Evolutionary conservation across 768 basidiomycete genomes (phyloP), one percentile per base, ranked within the genome.

Genomic region (Termitomyces sp.): DNA sequence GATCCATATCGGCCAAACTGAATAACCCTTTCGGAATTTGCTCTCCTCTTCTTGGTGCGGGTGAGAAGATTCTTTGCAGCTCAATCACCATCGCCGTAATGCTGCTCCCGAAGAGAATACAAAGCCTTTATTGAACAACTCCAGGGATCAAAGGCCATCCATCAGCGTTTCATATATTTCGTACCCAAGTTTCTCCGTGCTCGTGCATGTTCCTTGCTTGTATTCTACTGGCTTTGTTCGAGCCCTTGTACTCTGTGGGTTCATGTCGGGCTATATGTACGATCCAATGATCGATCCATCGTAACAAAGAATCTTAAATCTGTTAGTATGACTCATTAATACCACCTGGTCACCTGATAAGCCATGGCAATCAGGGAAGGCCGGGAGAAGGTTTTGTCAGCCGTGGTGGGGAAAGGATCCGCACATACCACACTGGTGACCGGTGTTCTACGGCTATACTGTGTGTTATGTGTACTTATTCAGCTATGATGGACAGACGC

Each of bases 291-390:
- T 11, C 29, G 31, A 17, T 9, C 12, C 16, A n/a, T 6, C 29
- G 29, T 29, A 29, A 21, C 19, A 23, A 16, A 16, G 43, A 44
- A 44, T 25, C 42, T 16, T 10, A 6, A 14, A 17, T 29, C 10
- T 8, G 23, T n/a, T n/a, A n/a, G n/a, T n/a, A 29, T 29, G 29
- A 7, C 29, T 4, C 29, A 29, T 29, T n/a, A n/a, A 7, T 29
- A 29, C 4, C 21, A 10, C 42, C 1, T 8, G 34, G 32, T 46
- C 53, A 46, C 5, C 27, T 55, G 45, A 48, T 51, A 48, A 41
- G 45, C 23, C 42, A 51, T 57, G 57, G 50, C 57, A 53, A 58
- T 53, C 44, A 44, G 32, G 21, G 12, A n/a, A 34, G n/a, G 10
- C 3, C 27, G 25, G 27, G 17, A 9, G 44, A 29, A 8, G 50